Base-by-base conservation (phyloP, 495 filamentous ascomycete genomes). In the Penicillium waksmanii region DNA sequence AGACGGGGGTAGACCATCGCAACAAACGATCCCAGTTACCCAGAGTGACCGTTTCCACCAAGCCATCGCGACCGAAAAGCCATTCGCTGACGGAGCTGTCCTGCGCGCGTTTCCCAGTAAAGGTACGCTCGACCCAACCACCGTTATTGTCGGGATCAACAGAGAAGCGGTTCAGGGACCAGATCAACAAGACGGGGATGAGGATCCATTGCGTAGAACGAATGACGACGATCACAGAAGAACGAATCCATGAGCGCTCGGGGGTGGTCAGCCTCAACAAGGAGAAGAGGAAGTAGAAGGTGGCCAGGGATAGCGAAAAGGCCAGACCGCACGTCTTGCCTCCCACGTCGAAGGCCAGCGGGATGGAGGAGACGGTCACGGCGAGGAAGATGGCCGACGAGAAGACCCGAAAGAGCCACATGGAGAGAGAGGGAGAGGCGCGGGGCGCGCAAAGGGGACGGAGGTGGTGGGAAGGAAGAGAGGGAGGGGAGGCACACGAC, bases 301-400 rank as follows among this genome's bases (percentile, higher is more conserved):
- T 77, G 36, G 93, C 89, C 18, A 98, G 83, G 12, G 91, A 85
- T 42, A 97, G 83, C 62, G 92, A 96, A 76, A 91, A 97, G 65
- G 91, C 92, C 64, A 98, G 84, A 63, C 95, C 95, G 72, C 92
- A 93, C 61, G 92, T 91, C 71, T 92, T 87, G 51, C 95, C 95
- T 70, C 95, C 95, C 67, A 98, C 93, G 80, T 98, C 95, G 75
- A 97, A 98, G 62, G 95, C 89, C 55, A 98, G 85, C 57, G 95
- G 95, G 73, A 98, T 91, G 52, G 91, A 95, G 66, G 97, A 86
- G 69, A 98, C 86, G 71, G 94, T 92, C 73, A 89, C 87, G 73
- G 89, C 80, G 63, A 98, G 85, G 77, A 96, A 97, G 75, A 90
- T 73, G 70, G 86, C 82, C 73, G 87, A 88, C 68, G 87, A 90